Evolutionary conservation across 2,329 filamentous ascomycete species (phyloP), one percentile per base, ranked within the genome.

Genomic region (Achaetomium macrosporum): DNA sequence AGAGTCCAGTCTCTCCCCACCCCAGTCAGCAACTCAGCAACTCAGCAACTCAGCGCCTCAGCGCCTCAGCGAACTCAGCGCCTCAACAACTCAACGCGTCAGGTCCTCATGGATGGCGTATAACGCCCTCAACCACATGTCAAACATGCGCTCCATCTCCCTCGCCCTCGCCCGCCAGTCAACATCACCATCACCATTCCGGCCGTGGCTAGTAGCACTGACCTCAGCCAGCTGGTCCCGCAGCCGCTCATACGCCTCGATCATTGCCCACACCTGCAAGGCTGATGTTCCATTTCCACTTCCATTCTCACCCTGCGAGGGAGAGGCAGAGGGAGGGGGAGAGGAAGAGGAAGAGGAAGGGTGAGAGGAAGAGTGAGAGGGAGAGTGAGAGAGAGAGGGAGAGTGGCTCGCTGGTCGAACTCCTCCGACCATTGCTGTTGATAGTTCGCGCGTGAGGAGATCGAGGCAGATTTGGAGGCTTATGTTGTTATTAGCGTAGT

Each of bases 231-330:
- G 61, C 59, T 72, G 71, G 41, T 79, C 74, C 15, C 75, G 69
- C 52, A 82, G 64, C 54, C 70, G 70, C 68, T 81, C 77, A 59
- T 81, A 81, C 2, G 78, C 77, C 59, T 81, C 78, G 47, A 81
- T 81, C 78, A 81, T 81, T 41, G 77, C 70, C 73, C 75, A 76
- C 16, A 81, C 63, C 60, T 81, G 78, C 39, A 81, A 61, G 1
- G 73, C 71, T 13, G 76, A 71, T 0, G 70, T 69, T 35, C 74
- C 69, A 9, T 9, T 35, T 3, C 10, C 4, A 9, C 33, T 35
- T 3, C 10, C 4, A 15, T 9, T 35, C 33, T 15, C 15, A 11
- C 33, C 10, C 33, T 35, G 3, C 33, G 2, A 19, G 8, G 37
- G n/a, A 40, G 25, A 25, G 7, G 25, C 4, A 25, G 25, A 25